These are phyloP conservation scores for Teunomyces panamensis DNA, from an alignment of 805 yeast genomes.

Conservation along the genomic window DNA sequence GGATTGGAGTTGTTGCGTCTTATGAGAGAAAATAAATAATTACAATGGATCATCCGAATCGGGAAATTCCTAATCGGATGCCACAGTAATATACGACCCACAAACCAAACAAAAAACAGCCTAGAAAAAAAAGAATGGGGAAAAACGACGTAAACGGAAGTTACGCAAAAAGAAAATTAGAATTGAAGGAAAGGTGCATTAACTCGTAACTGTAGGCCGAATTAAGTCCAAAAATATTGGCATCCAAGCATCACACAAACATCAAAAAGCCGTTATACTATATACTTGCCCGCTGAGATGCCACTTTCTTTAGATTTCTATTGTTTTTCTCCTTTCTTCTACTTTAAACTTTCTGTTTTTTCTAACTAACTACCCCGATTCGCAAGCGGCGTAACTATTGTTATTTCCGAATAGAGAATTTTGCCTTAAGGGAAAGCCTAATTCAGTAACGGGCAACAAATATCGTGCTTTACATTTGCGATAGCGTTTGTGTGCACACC, in stretches of 20 bases:
- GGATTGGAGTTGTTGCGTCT: slow-evolving; percentile 48
- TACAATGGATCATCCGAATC: not conserved
- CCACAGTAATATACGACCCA: not conserved
- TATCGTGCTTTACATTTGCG: too few relatives aligned
- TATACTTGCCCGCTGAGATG: too few relatives aligned
- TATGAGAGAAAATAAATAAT: not conserved
- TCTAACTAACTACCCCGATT: not conserved
- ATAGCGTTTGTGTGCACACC: not conserved
- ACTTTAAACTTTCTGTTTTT: not conserved
- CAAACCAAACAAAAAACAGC: not conserved
- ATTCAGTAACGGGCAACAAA: too few relatives aligned
- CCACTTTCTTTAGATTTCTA: too few relatives aligned
- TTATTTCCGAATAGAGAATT: not conserved
- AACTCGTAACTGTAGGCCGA: too few relatives aligned
- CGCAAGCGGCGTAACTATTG: not conserved
- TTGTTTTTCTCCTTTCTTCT: not conserved
- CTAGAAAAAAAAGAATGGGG: not conserved
- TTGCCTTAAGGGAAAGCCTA: not conserved
- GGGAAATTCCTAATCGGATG: not conserved
- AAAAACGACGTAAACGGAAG: not conserved
- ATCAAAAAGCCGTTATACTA: too few relatives aligned
- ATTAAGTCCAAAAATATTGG: too few relatives aligned
- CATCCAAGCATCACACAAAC: too few relatives aligned
- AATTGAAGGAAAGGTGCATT: not conserved
- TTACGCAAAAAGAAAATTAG: not conserved